Percentiles rank a stretch among this genome's conserved stretches.
phyloP scores from a whole-genome alignment of 768 basidiomycete species.

The Rickenella mellea region DNA sequence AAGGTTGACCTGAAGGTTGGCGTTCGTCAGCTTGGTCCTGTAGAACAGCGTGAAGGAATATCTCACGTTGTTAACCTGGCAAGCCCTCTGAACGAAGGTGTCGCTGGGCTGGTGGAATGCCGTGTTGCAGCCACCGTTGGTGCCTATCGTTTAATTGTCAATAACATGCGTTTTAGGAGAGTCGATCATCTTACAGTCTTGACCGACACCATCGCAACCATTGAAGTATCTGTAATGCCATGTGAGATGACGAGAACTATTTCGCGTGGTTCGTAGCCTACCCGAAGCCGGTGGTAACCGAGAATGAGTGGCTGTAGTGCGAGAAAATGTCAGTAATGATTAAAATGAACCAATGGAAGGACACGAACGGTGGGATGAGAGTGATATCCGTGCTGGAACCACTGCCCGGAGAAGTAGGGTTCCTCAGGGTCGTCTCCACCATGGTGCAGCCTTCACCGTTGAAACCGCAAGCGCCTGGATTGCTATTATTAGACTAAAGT shows the following conservation, averaged over 20 bases:
- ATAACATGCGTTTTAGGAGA: neutral
- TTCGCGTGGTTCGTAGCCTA: constrained; percentile 7
- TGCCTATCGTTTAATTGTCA: constrained; percentile 19
- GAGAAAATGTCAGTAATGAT: constrained; percentile 3
- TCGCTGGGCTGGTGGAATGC: constrained; percentile 29
- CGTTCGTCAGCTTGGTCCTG: neutral
- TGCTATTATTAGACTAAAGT: constrained; percentile 10
- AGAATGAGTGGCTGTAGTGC: constrained; percentile 25
- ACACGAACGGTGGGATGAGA: constrained; percentile 28
- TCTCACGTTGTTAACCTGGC: constrained; percentile 24
- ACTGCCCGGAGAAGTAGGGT: constrained; percentile 21
- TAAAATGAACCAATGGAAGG: constrained; percentile 3
- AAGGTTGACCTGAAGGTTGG: neutral
- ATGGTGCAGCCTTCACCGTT: constrained; percentile 31
- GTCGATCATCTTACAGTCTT: constrained; percentile 25
- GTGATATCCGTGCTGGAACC: constrained; percentile 27
- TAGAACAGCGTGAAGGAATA: constrained; percentile 8
- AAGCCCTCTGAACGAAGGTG: constrained; percentile 27
- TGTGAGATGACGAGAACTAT: neutral
- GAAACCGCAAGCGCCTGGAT: constrained; percentile 22
- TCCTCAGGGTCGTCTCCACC: constrained; percentile 26
- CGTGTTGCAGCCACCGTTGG: constrained; percentile 20
- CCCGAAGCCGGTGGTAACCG: constrained; percentile 30
- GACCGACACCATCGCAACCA: constrained; percentile 32
- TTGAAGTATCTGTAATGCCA: constrained; percentile 26